Percentiles rank a stretch among this genome's conserved stretches.
phyloP scores from a whole-genome alignment of 2,329 filamentous ascomycete genomes.

The Verruconis gallopava region DNA sequence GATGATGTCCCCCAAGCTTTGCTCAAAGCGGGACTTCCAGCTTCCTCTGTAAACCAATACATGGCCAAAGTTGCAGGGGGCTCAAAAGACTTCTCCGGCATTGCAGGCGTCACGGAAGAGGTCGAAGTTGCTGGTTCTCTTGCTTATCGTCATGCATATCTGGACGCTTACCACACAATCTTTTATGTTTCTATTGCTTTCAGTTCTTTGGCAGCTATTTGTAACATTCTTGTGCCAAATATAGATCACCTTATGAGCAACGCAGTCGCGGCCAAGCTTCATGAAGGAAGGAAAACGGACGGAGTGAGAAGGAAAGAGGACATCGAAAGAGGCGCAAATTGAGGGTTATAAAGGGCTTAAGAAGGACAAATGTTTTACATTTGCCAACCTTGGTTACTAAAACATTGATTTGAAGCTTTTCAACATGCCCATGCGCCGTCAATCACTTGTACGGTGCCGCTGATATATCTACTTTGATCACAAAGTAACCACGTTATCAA shows the following conservation, averaged over 20 bases:
- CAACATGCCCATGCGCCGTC: conserved; percentile 1
- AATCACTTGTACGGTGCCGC: conserved; percentile 4
- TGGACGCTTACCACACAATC: conserved; percentile 29
- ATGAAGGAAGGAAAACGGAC: not conserved
- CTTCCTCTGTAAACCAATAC: conserved; percentile 21
- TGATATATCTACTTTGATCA: conserved; percentile 6
- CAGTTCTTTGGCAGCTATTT: conserved; percentile 24
- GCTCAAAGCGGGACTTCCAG: conserved; percentile 24
- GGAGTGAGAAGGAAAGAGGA: no score
- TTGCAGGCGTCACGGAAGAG: conserved; percentile 20
- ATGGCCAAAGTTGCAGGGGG: conserved; percentile 21
- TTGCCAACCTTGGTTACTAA: not conserved
- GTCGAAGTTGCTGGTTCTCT: conserved; percentile 21
- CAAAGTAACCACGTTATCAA: conserved; percentile 4
- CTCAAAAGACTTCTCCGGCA: conserved; percentile 15
- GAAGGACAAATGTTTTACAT: not conserved
- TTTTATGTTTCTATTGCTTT: conserved; percentile 29
- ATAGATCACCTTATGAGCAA: conserved; percentile 1
- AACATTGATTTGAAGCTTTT: not conserved
- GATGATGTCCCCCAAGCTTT: conserved; percentile 24
- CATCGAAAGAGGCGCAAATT: not conserved
- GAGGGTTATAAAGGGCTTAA: not conserved
- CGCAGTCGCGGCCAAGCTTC: not conserved
- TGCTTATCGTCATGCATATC: conserved; percentile 24
- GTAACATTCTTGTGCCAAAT: not conserved